Percentiles rank a stretch among this genome's conserved stretches.
phyloP scores from a whole-genome alignment of 1,284 basidiomycete genomes.

The Tilletiopsis washingtonensis region DNA sequence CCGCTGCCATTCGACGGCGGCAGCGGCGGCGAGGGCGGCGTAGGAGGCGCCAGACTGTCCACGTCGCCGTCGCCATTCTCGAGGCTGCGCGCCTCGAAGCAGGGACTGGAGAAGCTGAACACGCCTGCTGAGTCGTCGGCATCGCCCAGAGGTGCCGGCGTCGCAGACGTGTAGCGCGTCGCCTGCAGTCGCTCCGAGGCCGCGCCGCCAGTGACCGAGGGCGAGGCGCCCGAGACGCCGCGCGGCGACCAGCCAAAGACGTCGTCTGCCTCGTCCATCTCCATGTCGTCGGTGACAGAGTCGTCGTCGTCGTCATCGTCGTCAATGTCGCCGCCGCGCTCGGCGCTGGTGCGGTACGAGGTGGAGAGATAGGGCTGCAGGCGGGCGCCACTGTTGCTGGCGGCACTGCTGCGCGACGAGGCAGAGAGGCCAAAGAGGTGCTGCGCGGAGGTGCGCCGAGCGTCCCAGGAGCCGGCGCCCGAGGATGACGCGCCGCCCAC shows the following conservation, averaged over 20 bases:
- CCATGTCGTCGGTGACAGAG: constrained; percentile 3
- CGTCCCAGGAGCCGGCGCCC: constrained; percentile 24
- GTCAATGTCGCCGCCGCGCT: constrained; percentile 20
- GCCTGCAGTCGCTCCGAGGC: no score
- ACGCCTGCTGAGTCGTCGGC: constrained; percentile 25
- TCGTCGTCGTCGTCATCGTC: constrained; percentile 15
- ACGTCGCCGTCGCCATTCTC: no score
- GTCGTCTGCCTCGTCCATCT: constrained; percentile 17
- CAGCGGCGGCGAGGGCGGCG: background rate
- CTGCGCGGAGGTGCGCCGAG: constrained; percentile 21
- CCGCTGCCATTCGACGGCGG: background rate
- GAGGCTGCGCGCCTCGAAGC: constrained; percentile 20
- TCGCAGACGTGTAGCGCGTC: no score
- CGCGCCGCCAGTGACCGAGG: background rate
- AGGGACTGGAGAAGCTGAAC: constrained; percentile 37
- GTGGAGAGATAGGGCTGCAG: constrained; percentile 36
- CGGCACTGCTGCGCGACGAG: background rate
- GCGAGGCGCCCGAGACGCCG: constrained; percentile 4
- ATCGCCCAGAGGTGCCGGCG: no score
- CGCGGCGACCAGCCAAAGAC: constrained; percentile 16
- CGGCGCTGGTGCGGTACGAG: constrained; percentile 35
- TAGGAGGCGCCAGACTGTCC: no score
- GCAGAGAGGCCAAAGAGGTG: constrained; percentile 29
- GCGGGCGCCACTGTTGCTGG: constrained; percentile 18
- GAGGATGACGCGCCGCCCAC: constrained; percentile 10